Percentiles rank a stretch among this genome's conserved stretches.
phyloP scores from a whole-genome alignment of 192 early-diverging fungal species.

The Thoreauomyces humboldtii region DNA sequence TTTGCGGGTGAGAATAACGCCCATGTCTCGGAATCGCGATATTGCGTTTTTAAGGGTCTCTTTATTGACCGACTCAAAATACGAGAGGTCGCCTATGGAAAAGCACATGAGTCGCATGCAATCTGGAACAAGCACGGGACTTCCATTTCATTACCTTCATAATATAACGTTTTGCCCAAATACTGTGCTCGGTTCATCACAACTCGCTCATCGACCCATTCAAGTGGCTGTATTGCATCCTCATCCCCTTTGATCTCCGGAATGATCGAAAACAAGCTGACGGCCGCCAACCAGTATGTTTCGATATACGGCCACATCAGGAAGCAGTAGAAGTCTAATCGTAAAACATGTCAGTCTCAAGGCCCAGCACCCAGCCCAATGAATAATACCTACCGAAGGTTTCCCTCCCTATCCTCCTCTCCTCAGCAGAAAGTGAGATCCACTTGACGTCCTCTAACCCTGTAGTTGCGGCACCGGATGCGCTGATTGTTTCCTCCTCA shows the following conservation, averaged over 20 bases:
- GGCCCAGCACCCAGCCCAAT: no score
- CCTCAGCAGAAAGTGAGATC: constrained; percentile 43
- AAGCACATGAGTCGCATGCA: no score
- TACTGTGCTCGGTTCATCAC: constrained; percentile 69
- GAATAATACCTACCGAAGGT: constrained; percentile 50
- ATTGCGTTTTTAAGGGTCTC: constrained; percentile 80
- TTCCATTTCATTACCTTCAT: constrained; percentile 58
- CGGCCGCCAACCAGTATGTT: constrained; percentile 78
- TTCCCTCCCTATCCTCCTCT: constrained; percentile 48
- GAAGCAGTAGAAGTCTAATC: constrained; percentile 53
- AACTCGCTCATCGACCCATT: constrained; percentile 71
- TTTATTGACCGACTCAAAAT: constrained; percentile 82
- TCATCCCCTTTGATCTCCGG: constrained; percentile 18
- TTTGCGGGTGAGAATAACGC: constrained; percentile 57
- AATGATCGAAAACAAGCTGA: constrained; percentile 49
- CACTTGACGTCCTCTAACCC: constrained; percentile 11
- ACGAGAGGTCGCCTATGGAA: constrained; percentile 51
- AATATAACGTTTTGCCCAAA: constrained; percentile 81
- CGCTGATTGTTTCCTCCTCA: constrained; percentile 28
- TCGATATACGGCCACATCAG: constrained; percentile 87
- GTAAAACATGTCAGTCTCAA: no score
- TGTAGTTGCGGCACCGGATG: constrained; percentile 2
- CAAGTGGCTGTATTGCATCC: not conserved
- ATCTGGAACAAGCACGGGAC: constrained; percentile 36
- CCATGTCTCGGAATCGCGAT: constrained; percentile 65